Conservation (phyloP, 345 rosid genomes). For the Luvunga scandens region DNA sequence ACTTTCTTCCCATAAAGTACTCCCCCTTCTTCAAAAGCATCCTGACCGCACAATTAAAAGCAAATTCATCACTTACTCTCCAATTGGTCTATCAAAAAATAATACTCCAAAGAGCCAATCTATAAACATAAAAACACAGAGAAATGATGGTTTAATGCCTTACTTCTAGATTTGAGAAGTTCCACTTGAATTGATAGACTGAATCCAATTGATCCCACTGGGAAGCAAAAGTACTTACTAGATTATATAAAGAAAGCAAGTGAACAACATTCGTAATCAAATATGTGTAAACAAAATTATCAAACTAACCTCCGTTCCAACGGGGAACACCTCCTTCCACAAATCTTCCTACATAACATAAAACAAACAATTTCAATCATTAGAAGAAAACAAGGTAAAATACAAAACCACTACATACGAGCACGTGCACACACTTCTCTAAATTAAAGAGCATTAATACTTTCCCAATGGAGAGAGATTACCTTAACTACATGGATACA, state of each 20-base stretch:
- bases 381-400: background rate
- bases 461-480: background rate
- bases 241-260: background rate
- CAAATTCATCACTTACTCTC: conserved; percentile 9
- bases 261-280: background rate
- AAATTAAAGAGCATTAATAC: background rate
- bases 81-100: background rate
- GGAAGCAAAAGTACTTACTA: conserved; percentile 12
- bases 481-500: background rate
- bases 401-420: background rate
- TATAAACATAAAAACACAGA: conserved; percentile 5
- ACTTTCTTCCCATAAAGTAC: conserved; percentile 68
- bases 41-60: conserved; percentile 40
- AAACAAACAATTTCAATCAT: conserved; percentile 12
- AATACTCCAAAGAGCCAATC: background rate
- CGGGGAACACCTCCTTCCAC: conserved; percentile 83
- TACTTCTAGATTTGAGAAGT: conserved; percentile 88
- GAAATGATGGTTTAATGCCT: conserved; percentile 25
- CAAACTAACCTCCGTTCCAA: conserved; percentile 83
- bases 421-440: background rate
- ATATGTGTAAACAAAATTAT: conserved; percentile 1
- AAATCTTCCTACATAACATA: conserved; percentile 68
- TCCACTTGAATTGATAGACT: conserved; percentile 71
- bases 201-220: conserved; percentile 96
- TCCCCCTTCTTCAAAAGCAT: conserved; percentile 91